phyloP scores from a whole-genome alignment of 768 basidiomycete species.

The Russula virescens region DNA sequence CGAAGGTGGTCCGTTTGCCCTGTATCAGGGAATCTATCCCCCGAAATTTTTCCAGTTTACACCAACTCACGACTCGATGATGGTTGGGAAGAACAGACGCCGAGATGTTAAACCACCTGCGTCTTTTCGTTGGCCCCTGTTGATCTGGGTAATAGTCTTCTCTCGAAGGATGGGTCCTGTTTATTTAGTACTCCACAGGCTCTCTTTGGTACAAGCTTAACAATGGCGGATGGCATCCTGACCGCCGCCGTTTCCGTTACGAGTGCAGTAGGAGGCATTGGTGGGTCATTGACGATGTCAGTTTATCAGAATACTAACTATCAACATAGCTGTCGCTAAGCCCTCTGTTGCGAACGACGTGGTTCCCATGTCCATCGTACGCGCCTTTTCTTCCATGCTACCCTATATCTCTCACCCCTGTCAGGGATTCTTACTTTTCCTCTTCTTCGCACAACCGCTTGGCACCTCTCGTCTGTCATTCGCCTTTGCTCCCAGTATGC shows the following conservation, averaged over 20 bases:
- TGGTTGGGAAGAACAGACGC: conserved; percentile 8
- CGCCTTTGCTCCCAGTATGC: conserved; percentile 50
- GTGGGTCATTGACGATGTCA: neutral
- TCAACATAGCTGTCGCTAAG: conserved; percentile 44
- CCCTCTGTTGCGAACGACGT: conserved; percentile 42
- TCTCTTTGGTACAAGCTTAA: conserved; percentile 59
- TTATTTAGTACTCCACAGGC: conserved; percentile 32
- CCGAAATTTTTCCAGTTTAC: conserved; percentile 28
- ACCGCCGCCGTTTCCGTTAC: conserved; percentile 68
- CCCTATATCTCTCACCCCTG: neutral
- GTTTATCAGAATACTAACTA: neutral
- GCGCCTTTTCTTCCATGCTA: conserved; percentile 17
- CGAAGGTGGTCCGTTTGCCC: conserved; percentile 64
- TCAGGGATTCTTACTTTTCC: conserved; percentile 47
- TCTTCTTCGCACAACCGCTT: conserved; percentile 56
- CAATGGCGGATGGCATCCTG: conserved; percentile 62
- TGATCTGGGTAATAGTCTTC: conserved; percentile 44
- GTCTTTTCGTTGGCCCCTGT: conserved; percentile 43
- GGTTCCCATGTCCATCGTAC: conserved; percentile 54
- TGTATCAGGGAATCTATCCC: conserved; percentile 57
- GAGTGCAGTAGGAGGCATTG: conserved; percentile 61
- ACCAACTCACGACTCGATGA: conserved; percentile 25
- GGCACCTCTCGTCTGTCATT: conserved; percentile 50
- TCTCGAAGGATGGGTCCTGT: neutral
- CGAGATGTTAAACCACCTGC: conserved; percentile 13